A percentile compares a stretch with the other conserved stretches of the same genome.
phyloP scores from a whole-genome alignment of 306 rosid genomes.

The Quercus robur region DNA sequence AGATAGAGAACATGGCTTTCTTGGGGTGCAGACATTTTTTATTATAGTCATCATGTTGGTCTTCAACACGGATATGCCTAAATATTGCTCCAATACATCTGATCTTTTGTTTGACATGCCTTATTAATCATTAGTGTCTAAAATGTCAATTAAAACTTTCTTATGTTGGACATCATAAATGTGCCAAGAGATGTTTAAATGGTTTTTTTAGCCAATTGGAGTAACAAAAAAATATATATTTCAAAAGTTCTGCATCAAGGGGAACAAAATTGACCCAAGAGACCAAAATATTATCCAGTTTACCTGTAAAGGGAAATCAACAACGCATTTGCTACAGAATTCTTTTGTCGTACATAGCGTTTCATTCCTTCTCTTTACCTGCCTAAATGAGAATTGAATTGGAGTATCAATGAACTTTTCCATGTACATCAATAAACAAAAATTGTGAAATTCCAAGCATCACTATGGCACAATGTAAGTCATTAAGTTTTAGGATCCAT shows the following conservation, averaged over 20 bases:
- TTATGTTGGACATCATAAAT: too few relatives aligned
- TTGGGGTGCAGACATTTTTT: neutral
- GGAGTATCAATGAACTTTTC: neutral
- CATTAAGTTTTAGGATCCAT: slow-evolving; percentile 68
- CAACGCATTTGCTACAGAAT: slow-evolving; percentile 84
- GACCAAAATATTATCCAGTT: neutral
- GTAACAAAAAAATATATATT: slow-evolving; percentile 17
- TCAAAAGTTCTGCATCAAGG: slow-evolving; percentile 9
- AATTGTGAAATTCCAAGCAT: neutral
- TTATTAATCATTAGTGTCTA: too few relatives aligned
- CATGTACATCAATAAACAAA: neutral
- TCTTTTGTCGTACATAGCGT: slow-evolving; percentile 74
- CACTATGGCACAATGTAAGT: slow-evolving; percentile 38
- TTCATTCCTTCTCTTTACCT: slow-evolving; percentile 48
- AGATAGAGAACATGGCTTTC: neutral
- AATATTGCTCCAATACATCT: neutral
- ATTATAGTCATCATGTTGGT: neutral
- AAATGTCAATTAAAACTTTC: too few relatives aligned
- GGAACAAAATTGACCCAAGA: neutral
- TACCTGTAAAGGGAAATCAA: slow-evolving; percentile 81
- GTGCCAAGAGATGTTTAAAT: too few relatives aligned
- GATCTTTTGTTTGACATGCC: neutral
- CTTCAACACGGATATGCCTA: neutral
- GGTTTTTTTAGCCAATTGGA: slow-evolving; percentile 32
- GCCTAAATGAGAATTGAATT: slow-evolving; percentile 35